Base-by-base conservation (phyloP, 208 protist species). In the Strigomonas galati region DNA sequence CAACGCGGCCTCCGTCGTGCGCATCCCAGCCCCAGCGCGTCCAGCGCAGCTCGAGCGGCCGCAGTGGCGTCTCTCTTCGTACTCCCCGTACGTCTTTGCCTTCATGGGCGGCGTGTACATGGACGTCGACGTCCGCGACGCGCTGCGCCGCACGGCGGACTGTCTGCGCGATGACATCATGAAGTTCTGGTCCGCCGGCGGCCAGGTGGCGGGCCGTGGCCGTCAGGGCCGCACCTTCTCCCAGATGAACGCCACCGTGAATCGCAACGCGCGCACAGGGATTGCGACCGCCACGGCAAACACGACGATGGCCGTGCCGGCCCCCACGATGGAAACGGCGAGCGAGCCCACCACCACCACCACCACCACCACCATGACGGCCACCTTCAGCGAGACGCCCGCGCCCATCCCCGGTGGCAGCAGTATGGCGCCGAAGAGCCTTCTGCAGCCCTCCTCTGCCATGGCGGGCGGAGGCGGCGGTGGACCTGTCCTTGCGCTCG, bases 41-140 rank as follows among this genome's bases (percentile, higher is more conserved):
- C 48, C 21, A 21, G 9, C 48, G 48, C 48, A 53, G 21, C 48
- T 27, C 53, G 31, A 43, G 6, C 5, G 43, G 10, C 37, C 28
- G 17, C n/a, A 65, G 21, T 35, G 56, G 49, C 27, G 24, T 26
- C 26, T n/a, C 52, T 14, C 44, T 46, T 26, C 51, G 6, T 53
- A 40, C 35, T 55, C 69, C 23, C 35, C 64, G 35, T 81, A 81
- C 32, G 68, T 88, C 5, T 49, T 85, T 23, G 79, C 82, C 40
- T 88, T 88, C 35, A 77, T 82, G 43, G 72, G 76, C 28, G 79
- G 82, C 44, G 72, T 58, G 35, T 81, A 72, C 58, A 30, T 58
- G 10, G 67, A 78, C n/a, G 61, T 58, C 5, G 60, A 43, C 24
- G 82, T 79, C 37, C 67, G 73, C 3, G 71, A 69, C 21, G 75